A percentile compares a stretch with the other conserved stretches of the same genome.
Evolutionary conservation across 78 protist genomes (phyloP).

Genomic region (Dictyostelium brefeldianum): DNA sequence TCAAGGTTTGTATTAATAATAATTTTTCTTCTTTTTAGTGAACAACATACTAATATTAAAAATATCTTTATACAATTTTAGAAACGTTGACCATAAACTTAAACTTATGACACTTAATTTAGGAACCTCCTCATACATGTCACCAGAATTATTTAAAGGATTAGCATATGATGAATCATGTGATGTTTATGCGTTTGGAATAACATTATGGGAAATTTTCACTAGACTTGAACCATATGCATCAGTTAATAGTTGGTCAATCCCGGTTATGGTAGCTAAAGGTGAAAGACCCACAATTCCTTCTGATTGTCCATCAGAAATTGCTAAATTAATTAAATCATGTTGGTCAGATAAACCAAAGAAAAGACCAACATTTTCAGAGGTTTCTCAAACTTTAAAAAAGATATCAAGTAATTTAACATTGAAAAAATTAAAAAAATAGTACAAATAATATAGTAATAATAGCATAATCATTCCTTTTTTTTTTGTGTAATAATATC

Average conservation of each 20-base stretch:
- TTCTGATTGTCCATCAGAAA: slow-evolving; percentile 54
- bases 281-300: slow-evolving; percentile 77
- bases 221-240: slow-evolving; percentile 68
- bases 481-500: no score
- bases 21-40: no score
- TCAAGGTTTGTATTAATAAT: not conserved
- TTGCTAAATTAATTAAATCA: slow-evolving; percentile 42
- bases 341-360: slow-evolving; percentile 81
- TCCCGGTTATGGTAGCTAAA: slow-evolving; percentile 65
- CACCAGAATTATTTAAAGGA: slow-evolving; percentile 78
- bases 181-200: slow-evolving; percentile 81
- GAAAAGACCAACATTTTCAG: slow-evolving; percentile 79
- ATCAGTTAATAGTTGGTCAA: slow-evolving; percentile 54
- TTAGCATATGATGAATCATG: slow-evolving; percentile 70
- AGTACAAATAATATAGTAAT: not conserved
- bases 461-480: no score
- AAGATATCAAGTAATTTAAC: slow-evolving; percentile 32
- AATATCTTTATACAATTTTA: not conserved
- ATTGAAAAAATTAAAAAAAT: slow-evolving; percentile 16
- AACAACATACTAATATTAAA: no score
- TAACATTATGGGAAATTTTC: slow-evolving; percentile 55
- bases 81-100: slow-evolving; percentile 32
- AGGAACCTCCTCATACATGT: slow-evolving; percentile 69
- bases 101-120: slow-evolving; percentile 74
- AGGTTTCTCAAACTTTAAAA: not conserved